Percentiles rank a stretch among this genome's conserved stretches.
Evolutionary conservation across 2,329 filamentous ascomycete species (phyloP).

Genomic region (Macrophomina phaseolina): DNA sequence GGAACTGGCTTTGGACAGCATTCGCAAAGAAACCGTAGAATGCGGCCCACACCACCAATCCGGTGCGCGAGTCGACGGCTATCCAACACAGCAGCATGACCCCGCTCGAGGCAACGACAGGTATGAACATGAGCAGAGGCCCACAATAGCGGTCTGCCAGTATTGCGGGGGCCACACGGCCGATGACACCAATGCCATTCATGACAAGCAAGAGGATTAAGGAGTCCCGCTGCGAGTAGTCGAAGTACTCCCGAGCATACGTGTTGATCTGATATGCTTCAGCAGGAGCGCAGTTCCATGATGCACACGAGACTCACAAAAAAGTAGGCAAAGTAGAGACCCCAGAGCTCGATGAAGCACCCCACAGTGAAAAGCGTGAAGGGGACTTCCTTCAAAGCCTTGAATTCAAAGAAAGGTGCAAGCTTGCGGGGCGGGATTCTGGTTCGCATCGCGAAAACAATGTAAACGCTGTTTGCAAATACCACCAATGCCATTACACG

Average conservation of each 20-base stretch:
- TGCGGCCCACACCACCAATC: not conserved
- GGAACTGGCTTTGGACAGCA: slow-evolving; percentile 41
- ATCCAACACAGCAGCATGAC: slow-evolving; percentile 17
- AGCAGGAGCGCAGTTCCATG: not conserved
- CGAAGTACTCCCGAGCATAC: slow-evolving; percentile 42
- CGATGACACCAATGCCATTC: slow-evolving; percentile 5
- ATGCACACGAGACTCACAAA: slow-evolving; percentile 19
- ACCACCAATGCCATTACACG: slow-evolving; percentile 66
- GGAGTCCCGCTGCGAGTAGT: slow-evolving; percentile 49
- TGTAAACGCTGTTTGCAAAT: slow-evolving; percentile 52
- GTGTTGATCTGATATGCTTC: slow-evolving; percentile 8
- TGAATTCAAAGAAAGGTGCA: slow-evolving; percentile 38
- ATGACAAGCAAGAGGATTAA: slow-evolving; percentile 10
- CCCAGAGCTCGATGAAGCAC: slow-evolving; percentile 27
- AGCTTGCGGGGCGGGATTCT: slow-evolving; percentile 50
- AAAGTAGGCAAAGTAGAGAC: slow-evolving; percentile 27
- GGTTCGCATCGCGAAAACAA: slow-evolving; percentile 43
- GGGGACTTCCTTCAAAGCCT: slow-evolving; percentile 24
- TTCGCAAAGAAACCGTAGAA: slow-evolving; percentile 17
- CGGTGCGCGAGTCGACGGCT: not conserved
- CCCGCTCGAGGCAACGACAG: not conserved
- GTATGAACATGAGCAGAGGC: slow-evolving; percentile 3
- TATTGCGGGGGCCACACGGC: slow-evolving; percentile 44
- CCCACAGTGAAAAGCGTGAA: slow-evolving; percentile 22
- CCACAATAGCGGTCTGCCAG: slow-evolving; percentile 35